Conservation (phyloP, 31 red algal genomes). For the Odonthalia washingtoniensis region DNA sequence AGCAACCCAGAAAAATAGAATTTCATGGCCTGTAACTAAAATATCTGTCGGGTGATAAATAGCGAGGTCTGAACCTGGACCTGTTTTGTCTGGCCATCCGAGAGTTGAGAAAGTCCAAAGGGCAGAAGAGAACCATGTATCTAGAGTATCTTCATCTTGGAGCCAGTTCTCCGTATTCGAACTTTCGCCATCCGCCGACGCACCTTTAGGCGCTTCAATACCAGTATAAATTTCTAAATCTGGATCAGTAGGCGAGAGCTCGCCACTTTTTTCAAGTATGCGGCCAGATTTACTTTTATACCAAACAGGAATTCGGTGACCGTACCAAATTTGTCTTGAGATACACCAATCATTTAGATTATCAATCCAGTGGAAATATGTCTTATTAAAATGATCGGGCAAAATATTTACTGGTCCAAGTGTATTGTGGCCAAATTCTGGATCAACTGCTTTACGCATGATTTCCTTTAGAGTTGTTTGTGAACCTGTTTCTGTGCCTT, state of each 20-base stretch:
- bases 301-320: constrained; percentile 98
- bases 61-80: constrained; percentile 50
- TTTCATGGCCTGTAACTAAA: constrained; percentile 99
- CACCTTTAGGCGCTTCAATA: constrained; percentile 14
- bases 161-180: constrained; percentile 48
- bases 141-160: constrained; percentile 93
- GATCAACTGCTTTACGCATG: too few species aligned
- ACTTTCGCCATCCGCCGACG: constrained; percentile 54
- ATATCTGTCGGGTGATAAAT: constrained; percentile 83
- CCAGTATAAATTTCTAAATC: constrained; percentile 13
- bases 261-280: too few species aligned
- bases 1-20: constrained; percentile 99
- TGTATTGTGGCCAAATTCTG: constrained; percentile 14
- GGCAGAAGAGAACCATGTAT: constrained; percentile 99
- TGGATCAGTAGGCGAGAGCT: too few species aligned
- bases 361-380: constrained; percentile 95
- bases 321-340: constrained; percentile 98
- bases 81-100: constrained; percentile 92
- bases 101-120: constrained; percentile 98
- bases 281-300: constrained; percentile 47
- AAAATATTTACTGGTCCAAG: constrained; percentile 59
- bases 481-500: too few species aligned
- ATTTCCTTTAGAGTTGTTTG: too few species aligned
- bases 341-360: constrained; percentile 99
- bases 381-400: constrained; percentile 92